Evolutionary conservation across 371 early-diverging fungal genomes (phyloP).

Genomic region (Mortierella polycephala): DNA sequence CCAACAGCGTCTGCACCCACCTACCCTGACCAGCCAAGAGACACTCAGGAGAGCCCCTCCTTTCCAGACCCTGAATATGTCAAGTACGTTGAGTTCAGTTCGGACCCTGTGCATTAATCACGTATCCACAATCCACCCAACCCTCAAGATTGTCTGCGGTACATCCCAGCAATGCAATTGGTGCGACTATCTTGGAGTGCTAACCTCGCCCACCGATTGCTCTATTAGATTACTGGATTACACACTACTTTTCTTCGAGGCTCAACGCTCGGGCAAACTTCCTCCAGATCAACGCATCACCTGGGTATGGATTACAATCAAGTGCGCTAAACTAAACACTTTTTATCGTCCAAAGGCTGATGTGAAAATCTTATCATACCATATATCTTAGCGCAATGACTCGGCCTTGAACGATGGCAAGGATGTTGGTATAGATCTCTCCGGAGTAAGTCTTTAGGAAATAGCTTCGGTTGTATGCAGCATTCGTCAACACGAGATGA

Average conservation of each 20-base stretch:
- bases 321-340: background rate
- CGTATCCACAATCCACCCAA: background rate
- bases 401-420: constrained; percentile 64
- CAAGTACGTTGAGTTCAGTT: constrained; percentile 22
- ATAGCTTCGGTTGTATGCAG: too few species aligned
- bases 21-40: constrained; percentile 15
- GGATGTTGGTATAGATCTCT: constrained; percentile 59
- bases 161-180: background rate
- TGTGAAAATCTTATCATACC: background rate
- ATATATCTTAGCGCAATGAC: constrained; percentile 58
- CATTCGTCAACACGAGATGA: too few species aligned
- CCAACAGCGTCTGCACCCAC: constrained; percentile 3
- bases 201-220: background rate
- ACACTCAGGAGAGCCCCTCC: constrained; percentile 21
- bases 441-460: constrained; percentile 49
- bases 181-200: background rate
- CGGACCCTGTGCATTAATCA: too few species aligned
- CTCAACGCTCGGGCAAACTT: constrained; percentile 67
- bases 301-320: constrained; percentile 53
- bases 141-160: too few species aligned
- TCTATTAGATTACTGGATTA: constrained; percentile 55
- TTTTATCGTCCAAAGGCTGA: constrained; percentile 8
- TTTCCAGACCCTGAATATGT: constrained; percentile 54
- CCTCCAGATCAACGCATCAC: constrained; percentile 62
- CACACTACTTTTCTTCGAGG: constrained; percentile 66